Base-by-base conservation (phyloP, 2,329 filamentous ascomycete genomes). In the Penicillium sclerotiorum region DNA sequence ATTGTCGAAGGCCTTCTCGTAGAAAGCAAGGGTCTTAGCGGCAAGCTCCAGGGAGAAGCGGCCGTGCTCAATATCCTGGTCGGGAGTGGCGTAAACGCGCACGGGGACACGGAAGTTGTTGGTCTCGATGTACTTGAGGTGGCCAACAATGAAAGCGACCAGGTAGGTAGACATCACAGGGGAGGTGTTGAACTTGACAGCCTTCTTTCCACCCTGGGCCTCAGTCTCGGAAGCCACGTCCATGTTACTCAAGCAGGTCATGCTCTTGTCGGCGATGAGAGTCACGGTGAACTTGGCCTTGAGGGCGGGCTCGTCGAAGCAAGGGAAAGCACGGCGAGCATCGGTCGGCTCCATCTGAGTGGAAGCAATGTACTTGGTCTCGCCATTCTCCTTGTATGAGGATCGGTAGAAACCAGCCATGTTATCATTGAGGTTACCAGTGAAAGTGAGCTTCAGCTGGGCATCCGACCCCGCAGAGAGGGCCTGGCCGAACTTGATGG, bases 361-460 rank as follows among this genome's bases (percentile, higher is more conserved):
- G 21, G 91, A 93, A 22, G 92, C 93, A 66, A 97, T 80, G 69
- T 92, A 88, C 59, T 88, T 89, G 50, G 87, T 85, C 52, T 83
- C 84, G 32, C 93, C 93, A 65, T 94, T 85, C 53, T 84, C 86
- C 78, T 94, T 95, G 80, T 93, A 97, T 6, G 90, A 95, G 1
- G 91, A 96, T 50, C 93, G 85, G 76, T 97, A 97, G 81, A 97
- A 97, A 40, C 93, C 93, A 41, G 92, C 92, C 90, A 97, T 95
- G 75, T 94, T 93, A 70, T 95, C 89, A 72, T 95, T 96, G 64
- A 96, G 77, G 36, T 79, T 81, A 33, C 91, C 91, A 8, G 83
- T 86, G 73, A 95, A 96, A 60, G 82, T 86, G 63, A 91, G 83
- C 65, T 86, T 85, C 54, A 95, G 74, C 73, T 86, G 85, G 17